Evolutionary conservation across 2,329 filamentous ascomycete genomes (phyloP), one percentile per base, ranked within the genome.

Genomic region (Colletotrichum sansevieriae): DNA sequence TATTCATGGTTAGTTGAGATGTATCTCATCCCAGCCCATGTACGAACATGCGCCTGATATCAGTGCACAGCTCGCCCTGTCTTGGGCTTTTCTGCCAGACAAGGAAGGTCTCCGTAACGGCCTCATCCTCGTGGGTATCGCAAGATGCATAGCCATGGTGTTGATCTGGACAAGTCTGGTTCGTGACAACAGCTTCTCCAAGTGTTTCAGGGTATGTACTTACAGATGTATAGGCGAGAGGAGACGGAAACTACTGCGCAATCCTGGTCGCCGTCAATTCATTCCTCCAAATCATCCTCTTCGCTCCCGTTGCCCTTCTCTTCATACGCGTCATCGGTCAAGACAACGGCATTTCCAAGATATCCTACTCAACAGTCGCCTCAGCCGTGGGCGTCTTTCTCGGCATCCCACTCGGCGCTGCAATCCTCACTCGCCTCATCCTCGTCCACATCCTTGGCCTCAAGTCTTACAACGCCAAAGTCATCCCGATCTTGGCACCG

Each of bases 61-160:
- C 25, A 6, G 49, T 15, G 1, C 57, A 3, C 52, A 91, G 90
- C 83, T 89, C 13, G 89, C 77, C 0, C 81, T 94, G 0, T 87
- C 91, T 0, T 94, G 91, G 88, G 88, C 88, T 0, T 90, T 90
- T 59, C 82, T 91, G 4, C 89, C 88, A 0, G 88, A 91, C 71
- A 81, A 88, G 70, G 77, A 77, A 9, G 84, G 81, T 6, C 82
- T 91, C 11, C 83, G 88, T 1, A 85, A 88, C 46, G 93, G 93
- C 0, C 81, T 96, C 2, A 93, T 96, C 43, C 87, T 97, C 6
- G 94, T 97, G 0, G 94, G 94, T 0, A 82, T 97, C 1, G 94
- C 92, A 5, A 83, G 94, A 60, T 97, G 94, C 74, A 97, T 97
- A 71, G 94, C 93, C 37, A 97, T 97, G 94, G 84, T 90, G 2